Evolutionary conservation across 306 rosid genomes (phyloP), one percentile per base, ranked within the genome.

Genomic region (Gillenia trifoliata): DNA sequence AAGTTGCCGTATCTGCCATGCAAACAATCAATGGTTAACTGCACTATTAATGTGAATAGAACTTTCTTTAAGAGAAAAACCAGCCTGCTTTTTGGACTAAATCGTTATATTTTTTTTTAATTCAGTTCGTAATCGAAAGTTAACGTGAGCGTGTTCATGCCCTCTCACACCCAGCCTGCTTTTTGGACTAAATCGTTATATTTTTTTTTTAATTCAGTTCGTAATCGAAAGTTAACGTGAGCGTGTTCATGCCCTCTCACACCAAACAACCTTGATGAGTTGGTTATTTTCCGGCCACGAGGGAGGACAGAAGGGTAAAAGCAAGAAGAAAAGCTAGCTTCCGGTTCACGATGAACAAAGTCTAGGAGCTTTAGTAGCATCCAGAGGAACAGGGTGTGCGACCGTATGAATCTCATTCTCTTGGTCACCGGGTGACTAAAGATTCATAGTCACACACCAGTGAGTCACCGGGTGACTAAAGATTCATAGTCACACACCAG

Each of bases 181-280:
- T 47, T 34, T 6, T 68, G 66, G 34, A 16, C 34, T 50, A 25
- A 15, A 43, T 30, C 77, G 84, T 81, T 76, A 76, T 68, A 17
- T 33, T 68, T 55, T 8, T 22, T 41, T 28, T 10, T 12, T n/a
- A n/a, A 66, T 13, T 33, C 26, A 54, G 22, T 50, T 68, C 13
- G 19, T 28, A 43, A 13, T 28, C 19, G 50, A 65, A 22, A 11
- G 34, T 29, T 4, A 22, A 30, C 7, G 13, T 30, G 64, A 79
- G 77, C 41, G 82, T 71, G 29, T 40, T 47, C 74, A 69, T 75
- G 83, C 68, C 77, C 57, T 78, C 64, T 70, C 71, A 67, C 66
- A 49, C 80, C 64, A 40, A 68, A 74, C 71, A 25, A 19, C 72
- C 69, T 57, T 71, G 62, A 43, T 62, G 20, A 56, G 36, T 59